These are phyloP conservation scores for Phytophthora aleatoria DNA, from an alignment of 352 stramenopile species.

Conservation along the genomic window DNA sequence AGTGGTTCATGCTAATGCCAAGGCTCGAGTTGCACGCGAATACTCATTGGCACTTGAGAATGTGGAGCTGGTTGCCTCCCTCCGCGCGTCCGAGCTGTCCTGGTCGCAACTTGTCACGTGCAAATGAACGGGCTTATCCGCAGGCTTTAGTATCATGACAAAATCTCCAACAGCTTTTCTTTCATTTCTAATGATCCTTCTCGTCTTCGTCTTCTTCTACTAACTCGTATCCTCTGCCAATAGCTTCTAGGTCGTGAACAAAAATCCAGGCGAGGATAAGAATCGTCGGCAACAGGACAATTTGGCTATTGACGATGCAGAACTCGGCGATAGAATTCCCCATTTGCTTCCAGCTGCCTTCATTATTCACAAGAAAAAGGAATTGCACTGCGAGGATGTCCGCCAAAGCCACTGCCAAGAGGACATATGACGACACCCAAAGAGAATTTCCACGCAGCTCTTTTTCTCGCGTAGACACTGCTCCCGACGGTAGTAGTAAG, in stretches of 20 bases:
- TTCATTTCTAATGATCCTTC: slow-evolving; percentile 19
- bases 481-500: slow-evolving; percentile 33
- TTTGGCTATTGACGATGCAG: slow-evolving; percentile 77
- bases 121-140: slow-evolving; percentile 30
- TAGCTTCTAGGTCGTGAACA: slow-evolving; percentile 31
- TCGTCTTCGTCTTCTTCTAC: slow-evolving; percentile 18
- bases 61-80: slow-evolving; percentile 47
- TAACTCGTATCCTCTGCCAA: slow-evolving; percentile 15
- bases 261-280: slow-evolving; percentile 44
- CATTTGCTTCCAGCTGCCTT: slow-evolving; percentile 89
- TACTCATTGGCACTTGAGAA: slow-evolving; percentile 50
- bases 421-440: slow-evolving; percentile 46
- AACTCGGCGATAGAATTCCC: slow-evolving; percentile 87
- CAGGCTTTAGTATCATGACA: background rate
- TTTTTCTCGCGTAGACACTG: slow-evolving; percentile 11
- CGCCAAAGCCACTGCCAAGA: slow-evolving; percentile 62
- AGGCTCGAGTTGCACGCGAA: slow-evolving; percentile 53
- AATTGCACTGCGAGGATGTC: slow-evolving; percentile 77
- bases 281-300: slow-evolving; percentile 73
- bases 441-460: slow-evolving; percentile 13
- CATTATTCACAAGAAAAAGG: slow-evolving; percentile 77
- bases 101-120: slow-evolving; percentile 59
- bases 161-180: background rate
- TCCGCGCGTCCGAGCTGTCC: slow-evolving; percentile 50
- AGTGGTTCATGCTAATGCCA: slow-evolving; percentile 53